A percentile compares a stretch with the other conserved stretches of the same genome.
Evolutionary conservation across 2,329 filamentous ascomycete genomes (phyloP).

Genomic region (Bipolaris cookei): DNA sequence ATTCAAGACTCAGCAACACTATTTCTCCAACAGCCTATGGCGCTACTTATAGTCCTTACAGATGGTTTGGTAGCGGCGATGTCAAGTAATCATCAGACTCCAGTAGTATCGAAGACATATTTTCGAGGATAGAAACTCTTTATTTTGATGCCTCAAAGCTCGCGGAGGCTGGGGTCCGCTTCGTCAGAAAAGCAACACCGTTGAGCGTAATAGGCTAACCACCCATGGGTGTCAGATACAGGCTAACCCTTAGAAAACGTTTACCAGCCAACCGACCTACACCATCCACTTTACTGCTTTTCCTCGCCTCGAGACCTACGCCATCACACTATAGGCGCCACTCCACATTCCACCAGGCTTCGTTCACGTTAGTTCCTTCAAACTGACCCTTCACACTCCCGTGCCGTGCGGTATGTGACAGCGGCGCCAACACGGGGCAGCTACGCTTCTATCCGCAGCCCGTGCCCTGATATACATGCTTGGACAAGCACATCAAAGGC

Average conservation of each 20-base stretch:
- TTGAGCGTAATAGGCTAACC: background rate
- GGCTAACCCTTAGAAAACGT: background rate
- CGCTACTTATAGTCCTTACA: background rate
- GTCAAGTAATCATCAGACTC: too few species aligned
- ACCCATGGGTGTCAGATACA: background rate
- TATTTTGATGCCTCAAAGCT: conserved; percentile 2
- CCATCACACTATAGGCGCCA: background rate
- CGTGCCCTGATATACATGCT: background rate
- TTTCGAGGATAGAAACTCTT: background rate
- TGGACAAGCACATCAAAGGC: background rate
- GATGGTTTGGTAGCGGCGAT: too few species aligned
- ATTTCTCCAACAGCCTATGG: background rate
- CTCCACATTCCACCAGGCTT: background rate
- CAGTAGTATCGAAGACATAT: background rate
- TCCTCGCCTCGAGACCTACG: background rate
- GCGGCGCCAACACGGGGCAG: conserved; percentile 1
- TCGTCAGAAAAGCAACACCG: conserved; percentile 1
- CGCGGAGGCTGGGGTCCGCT: background rate
- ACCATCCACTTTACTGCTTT: background rate
- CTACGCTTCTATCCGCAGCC: background rate
- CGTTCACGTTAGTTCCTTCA: background rate
- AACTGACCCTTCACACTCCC: background rate
- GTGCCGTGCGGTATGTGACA: background rate
- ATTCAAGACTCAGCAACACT: background rate
- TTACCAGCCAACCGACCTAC: conserved; percentile 3